Percentiles rank a stretch among this genome's conserved stretches.
Conservation (phyloP, 441 rosid genomes). For the Brassica balearica region DNA sequence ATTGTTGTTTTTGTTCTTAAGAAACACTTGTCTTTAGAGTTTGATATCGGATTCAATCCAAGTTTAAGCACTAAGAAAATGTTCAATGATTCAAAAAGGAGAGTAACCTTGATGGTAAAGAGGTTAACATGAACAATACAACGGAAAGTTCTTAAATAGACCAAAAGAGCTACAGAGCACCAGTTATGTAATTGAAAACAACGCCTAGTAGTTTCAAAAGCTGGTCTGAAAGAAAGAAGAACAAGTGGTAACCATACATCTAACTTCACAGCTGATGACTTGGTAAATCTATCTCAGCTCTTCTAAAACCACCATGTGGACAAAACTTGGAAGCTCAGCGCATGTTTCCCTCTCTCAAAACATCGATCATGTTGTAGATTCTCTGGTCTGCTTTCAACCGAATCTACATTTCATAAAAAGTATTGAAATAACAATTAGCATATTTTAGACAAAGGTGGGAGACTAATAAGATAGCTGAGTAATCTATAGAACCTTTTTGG, state of each 20-base stretch:
- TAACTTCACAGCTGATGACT: background rate
- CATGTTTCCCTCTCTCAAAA: conserved; percentile 88
- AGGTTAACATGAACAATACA: conserved; percentile 31
- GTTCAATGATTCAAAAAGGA: conserved; percentile 9
- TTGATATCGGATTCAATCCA: background rate
- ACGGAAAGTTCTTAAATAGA: background rate
- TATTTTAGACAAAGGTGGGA: background rate
- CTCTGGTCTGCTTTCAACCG: conserved; percentile 65
- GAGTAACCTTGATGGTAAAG: conserved; percentile 12
- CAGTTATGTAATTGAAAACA: conserved; percentile 1
- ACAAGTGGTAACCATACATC: conserved; percentile 12
- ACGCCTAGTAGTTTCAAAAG: conserved; percentile 27
- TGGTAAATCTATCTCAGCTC: conserved; percentile 19
- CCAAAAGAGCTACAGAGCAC: conserved; percentile 7
- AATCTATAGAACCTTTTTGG: conserved; percentile 67
- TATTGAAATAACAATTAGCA: background rate
- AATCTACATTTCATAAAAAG: conserved; percentile 49
- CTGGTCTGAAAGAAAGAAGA: conserved; percentile 3
- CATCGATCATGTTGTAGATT: conserved; percentile 88
- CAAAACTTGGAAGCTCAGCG: conserved; percentile 45
- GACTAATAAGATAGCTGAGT: background rate
- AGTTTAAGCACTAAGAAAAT: background rate
- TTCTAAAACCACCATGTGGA: conserved; percentile 20
- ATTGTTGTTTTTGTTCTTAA: no score
- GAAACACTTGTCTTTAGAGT: background rate